A percentile compares a stretch with the other conserved stretches of the same genome.
Evolutionary conservation across 208 protist species (phyloP).

Genomic region (Leishmania braziliensis): DNA sequence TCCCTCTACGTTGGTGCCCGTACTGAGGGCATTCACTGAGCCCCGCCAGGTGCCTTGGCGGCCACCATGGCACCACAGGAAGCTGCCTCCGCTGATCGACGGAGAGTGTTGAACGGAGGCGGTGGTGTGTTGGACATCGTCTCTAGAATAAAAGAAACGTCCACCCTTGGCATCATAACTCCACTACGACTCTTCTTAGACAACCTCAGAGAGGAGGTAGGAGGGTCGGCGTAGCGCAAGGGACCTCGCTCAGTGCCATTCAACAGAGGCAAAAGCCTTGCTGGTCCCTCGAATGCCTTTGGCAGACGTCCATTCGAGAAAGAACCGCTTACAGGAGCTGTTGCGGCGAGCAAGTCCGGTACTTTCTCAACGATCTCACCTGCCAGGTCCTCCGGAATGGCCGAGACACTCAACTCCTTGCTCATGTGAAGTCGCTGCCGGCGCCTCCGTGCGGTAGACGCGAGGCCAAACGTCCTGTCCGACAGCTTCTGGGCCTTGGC

Average conservation of each 20-base stretch:
- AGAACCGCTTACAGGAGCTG: background rate
- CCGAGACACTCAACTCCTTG: constrained; percentile 49
- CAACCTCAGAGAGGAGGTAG: background rate
- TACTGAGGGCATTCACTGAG: constrained; percentile 6
- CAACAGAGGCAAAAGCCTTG: constrained; percentile 3
- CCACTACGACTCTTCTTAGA: background rate
- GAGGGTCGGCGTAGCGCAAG: background rate
- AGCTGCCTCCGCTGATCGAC: constrained; percentile 13
- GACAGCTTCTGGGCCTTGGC: constrained; percentile 1
- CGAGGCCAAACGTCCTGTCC: background rate
- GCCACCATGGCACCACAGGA: background rate
- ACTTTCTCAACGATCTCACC: constrained; percentile 47
- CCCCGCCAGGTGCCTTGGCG: constrained; percentile 1
- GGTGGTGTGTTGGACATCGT: background rate
- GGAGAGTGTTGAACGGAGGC: constrained; percentile 7
- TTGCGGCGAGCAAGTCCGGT: constrained; percentile 22
- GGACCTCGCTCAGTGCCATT: background rate
- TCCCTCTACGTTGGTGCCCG: constrained; percentile 7
- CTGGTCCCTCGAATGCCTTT: background rate
- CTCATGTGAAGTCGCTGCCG: constrained; percentile 32
- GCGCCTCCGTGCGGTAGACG: constrained; percentile 16
- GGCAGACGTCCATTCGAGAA: background rate
- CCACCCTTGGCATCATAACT: constrained; percentile 4
- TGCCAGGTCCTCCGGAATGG: constrained; percentile 36
- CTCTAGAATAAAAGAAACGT: constrained; percentile 14